These are phyloP conservation scores for Cercospora zeina DNA, from an alignment of 2,329 filamentous ascomycete species.

Conservation along the genomic window DNA sequence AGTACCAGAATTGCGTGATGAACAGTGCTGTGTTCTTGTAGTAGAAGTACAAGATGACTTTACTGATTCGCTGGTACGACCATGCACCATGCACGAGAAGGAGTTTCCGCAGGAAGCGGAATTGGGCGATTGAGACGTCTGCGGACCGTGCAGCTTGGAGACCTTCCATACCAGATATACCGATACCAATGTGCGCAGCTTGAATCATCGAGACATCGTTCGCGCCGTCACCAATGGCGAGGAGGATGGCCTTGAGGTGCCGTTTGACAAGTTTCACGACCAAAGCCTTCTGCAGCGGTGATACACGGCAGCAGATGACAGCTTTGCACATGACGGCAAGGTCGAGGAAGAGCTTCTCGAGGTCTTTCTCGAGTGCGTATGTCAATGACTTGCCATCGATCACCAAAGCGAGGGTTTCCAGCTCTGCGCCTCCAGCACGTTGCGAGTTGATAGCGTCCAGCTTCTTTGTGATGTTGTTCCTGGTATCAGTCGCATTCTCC, in stretches of 20 bases:
- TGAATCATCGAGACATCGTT: slow-evolving; percentile 99
- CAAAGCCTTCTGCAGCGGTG: slow-evolving; percentile 91
- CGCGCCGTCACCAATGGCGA: slow-evolving; percentile 95
- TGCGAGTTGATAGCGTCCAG: slow-evolving; percentile 86
- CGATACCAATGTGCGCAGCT: slow-evolving; percentile 94
- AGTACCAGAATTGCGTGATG: slow-evolving; percentile 96
- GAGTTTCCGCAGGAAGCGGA: slow-evolving; percentile 90
- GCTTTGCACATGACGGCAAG: slow-evolving; percentile 95
- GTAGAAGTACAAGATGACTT: slow-evolving; percentile 96
- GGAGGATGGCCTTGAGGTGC: slow-evolving; percentile 83
- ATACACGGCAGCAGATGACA: slow-evolving; percentile 96
- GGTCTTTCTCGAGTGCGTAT: slow-evolving; percentile 85
- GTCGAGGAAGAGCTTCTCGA: slow-evolving; percentile 91
- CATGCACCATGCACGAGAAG: slow-evolving; percentile 93
- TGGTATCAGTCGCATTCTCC: slow-evolving; percentile 73
- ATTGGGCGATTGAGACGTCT: slow-evolving; percentile 93
- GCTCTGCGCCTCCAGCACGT: slow-evolving; percentile 71
- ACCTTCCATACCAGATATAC: slow-evolving; percentile 95
- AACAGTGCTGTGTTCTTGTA: slow-evolving; percentile 99
- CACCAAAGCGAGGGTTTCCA: slow-evolving; percentile 83
- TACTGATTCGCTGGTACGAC: slow-evolving; percentile 96
- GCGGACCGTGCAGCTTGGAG: slow-evolving; percentile 93
- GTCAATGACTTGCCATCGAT: slow-evolving; percentile 97
- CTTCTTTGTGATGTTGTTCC: slow-evolving; percentile 91
- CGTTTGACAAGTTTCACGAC: slow-evolving; percentile 98